Percentiles rank a stretch among this genome's conserved stretches.
Conservation (phyloP, 352 stramenopile species). For the Phytophthora pinifolia region DNA sequence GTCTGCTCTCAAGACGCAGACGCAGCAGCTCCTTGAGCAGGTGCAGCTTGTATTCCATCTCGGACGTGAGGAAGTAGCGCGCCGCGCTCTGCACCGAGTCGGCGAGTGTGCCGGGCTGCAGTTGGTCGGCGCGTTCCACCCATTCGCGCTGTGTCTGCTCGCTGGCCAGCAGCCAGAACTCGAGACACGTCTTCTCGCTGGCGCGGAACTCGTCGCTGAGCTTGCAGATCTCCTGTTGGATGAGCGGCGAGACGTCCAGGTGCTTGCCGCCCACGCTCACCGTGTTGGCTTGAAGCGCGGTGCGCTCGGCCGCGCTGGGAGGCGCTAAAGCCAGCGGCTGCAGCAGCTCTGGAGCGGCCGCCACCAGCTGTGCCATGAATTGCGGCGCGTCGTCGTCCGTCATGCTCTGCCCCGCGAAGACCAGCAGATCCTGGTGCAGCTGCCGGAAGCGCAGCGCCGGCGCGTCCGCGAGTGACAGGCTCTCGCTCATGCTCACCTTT, state of each 20-base stretch:
- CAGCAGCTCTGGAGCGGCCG: constrained; percentile 42
- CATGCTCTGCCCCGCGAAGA: constrained; percentile 66
- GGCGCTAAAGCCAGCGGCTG: constrained; percentile 40
- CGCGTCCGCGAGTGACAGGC: constrained; percentile 49
- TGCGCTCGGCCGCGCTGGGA: constrained; percentile 45
- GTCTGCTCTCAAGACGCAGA: constrained; percentile 55
- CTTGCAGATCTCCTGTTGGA: constrained; percentile 80
- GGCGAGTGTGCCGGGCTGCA: constrained; percentile 42
- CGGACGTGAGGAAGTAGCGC: constrained; percentile 73
- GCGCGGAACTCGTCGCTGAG: constrained; percentile 77
- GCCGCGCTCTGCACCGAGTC: constrained; percentile 65
- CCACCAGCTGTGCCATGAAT: constrained; percentile 59
- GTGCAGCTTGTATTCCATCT: constrained; percentile 76
- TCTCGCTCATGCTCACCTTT: constrained; percentile 30
- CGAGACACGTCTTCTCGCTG: constrained; percentile 65
- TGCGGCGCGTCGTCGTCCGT: constrained; percentile 63
- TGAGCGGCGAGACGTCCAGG: constrained; percentile 73
- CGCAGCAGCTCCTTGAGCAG: constrained; percentile 74
- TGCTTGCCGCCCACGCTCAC: constrained; percentile 60
- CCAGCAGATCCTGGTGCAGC: constrained; percentile 72
- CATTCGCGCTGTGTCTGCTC: constrained; percentile 64
- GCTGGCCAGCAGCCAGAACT: constrained; percentile 81
- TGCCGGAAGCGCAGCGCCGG: constrained; percentile 67
- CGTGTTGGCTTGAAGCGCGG: constrained; percentile 65
- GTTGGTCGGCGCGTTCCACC: constrained; percentile 72